Base-by-base conservation (phyloP, 2,329 filamentous ascomycete species). In the Septoria linicola region DNA sequence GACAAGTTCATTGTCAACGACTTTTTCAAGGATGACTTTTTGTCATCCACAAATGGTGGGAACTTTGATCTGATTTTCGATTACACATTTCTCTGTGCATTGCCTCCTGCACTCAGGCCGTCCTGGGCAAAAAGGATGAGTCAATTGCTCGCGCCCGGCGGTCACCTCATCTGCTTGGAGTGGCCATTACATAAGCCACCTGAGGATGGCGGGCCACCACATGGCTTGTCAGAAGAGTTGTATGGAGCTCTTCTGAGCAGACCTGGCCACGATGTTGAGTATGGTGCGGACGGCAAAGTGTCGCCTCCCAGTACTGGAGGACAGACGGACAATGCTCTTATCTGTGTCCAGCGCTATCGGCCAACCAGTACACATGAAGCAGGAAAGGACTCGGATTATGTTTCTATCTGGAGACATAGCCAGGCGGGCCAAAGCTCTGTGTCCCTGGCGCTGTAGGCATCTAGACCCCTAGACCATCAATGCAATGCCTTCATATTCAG, bases 181-280 rank as follows among this genome's bases (percentile, higher is more conserved):
- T 95, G 87, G 67, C 89, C 89, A 8, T 82, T 85, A 1, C 78
- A 43, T 21, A 42, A 43, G 39, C 23, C 47, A 35, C 78, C 84
- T 8, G 75, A 74, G 8, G 75, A 78, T 8, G 77, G 77, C 8
- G 89, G 89, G 0, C 89, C 89, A 10, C 89, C 89, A 1, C 91
- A 81, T 77, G 82, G 83, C 6, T 71, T 88, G 34, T 80, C 81
- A 10, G 79, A 86, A 1, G 79, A 82, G 54, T 80, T 87, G 21
- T 93, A 95, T 68, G 73, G 83, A 62, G 83, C 82, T 55, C 83
- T 92, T 60, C 76, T 95, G 35, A 78, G 77, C 47, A 76, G 80
- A 41, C 89, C 89, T 0, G 88, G 88, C 1, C 76, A 84, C 57
- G 77, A 83, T 8, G 72, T 90, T 11, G 64, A 73, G 11, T 91